Evolutionary conservation across 805 yeast species (phyloP).

Genomic region (Lachancea meyersii): DNA sequence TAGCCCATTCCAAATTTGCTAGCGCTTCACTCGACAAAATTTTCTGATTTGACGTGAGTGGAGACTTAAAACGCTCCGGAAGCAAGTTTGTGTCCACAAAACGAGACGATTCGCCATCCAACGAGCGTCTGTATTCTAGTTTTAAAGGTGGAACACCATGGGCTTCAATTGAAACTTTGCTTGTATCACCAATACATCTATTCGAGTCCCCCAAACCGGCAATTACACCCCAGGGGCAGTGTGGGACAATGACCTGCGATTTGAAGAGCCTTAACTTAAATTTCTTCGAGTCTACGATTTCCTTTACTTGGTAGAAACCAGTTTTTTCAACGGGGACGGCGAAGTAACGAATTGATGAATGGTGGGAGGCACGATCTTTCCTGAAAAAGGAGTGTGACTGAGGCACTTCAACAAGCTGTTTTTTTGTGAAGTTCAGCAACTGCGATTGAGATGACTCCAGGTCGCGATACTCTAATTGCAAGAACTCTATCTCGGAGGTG

Average conservation of each 20-base stretch:
- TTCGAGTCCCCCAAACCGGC: conserved; percentile 36
- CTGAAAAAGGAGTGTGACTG: conserved; percentile 13
- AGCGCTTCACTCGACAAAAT: conserved; percentile 32
- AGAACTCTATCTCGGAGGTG: conserved; percentile 58
- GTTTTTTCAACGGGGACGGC: conserved; percentile 60
- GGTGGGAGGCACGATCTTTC: conserved; percentile 14
- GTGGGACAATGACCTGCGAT: conserved; percentile 59
- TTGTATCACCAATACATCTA: conserved; percentile 59
- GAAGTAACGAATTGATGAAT: conserved; percentile 42
- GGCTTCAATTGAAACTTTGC: conserved; percentile 47
- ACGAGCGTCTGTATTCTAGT: conserved; percentile 46
- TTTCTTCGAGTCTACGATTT: conserved; percentile 61
- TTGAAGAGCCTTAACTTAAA: conserved; percentile 54
- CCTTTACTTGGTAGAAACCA: conserved; percentile 68
- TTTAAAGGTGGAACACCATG: conserved; percentile 77
- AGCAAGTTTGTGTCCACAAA: conserved; percentile 41
- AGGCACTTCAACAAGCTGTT: conserved; percentile 43
- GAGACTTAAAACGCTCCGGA: conserved; percentile 48
- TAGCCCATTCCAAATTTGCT: conserved; percentile 38
- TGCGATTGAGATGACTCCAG: conserved; percentile 45
- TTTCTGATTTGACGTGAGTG: conserved; percentile 36
- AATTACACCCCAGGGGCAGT: conserved; percentile 71
- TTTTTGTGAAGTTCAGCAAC: conserved; percentile 48
- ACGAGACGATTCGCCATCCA: conserved; percentile 29
- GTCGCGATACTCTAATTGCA: conserved; percentile 59